Conservation (phyloP, 2,329 filamentous ascomycete species). For the Escovopsis sp. region DNA sequence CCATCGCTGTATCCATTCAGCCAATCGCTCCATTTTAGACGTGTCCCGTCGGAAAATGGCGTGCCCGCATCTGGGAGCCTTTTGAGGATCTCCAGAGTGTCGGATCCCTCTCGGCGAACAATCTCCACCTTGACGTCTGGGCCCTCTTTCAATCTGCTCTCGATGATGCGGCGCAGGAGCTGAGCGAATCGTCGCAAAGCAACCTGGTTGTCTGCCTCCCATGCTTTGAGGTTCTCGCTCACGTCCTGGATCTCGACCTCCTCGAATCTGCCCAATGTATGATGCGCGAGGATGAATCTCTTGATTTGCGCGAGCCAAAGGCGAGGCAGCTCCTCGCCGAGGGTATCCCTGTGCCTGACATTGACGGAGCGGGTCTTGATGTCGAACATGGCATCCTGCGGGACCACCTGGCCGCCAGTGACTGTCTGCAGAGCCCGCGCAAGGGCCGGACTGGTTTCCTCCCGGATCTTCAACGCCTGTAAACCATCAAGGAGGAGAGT, state of each 20-base stretch:
- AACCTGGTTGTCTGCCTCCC: slow-evolving; percentile 20
- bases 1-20: slow-evolving; percentile 1
- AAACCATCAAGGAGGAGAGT: neutral
- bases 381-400: slow-evolving; percentile 24
- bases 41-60: slow-evolving; percentile 11
- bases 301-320: slow-evolving; percentile 27
- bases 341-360: slow-evolving; percentile 13
- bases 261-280: slow-evolving; percentile 20
- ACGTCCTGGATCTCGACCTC: slow-evolving; percentile 22
- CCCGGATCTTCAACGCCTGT: neutral
- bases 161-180: slow-evolving; percentile 11
- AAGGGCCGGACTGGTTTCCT: neutral
- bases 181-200: slow-evolving; percentile 16
- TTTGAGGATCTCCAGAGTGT: slow-evolving; percentile 12
- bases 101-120: slow-evolving; percentile 4
- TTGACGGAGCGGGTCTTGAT: slow-evolving; percentile 27
- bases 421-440: neutral
- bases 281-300: slow-evolving; percentile 27
- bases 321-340: slow-evolving; percentile 24
- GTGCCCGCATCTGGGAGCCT: slow-evolving; percentile 11
- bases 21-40: slow-evolving; percentile 13
- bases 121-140: slow-evolving; percentile 12
- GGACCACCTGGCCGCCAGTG: slow-evolving; percentile 12
- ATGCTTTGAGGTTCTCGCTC: slow-evolving; percentile 15
- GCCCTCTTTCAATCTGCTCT: slow-evolving; percentile 2